Conservation (phyloP, 345 rosid species). For the Boechera stricta region DNA sequence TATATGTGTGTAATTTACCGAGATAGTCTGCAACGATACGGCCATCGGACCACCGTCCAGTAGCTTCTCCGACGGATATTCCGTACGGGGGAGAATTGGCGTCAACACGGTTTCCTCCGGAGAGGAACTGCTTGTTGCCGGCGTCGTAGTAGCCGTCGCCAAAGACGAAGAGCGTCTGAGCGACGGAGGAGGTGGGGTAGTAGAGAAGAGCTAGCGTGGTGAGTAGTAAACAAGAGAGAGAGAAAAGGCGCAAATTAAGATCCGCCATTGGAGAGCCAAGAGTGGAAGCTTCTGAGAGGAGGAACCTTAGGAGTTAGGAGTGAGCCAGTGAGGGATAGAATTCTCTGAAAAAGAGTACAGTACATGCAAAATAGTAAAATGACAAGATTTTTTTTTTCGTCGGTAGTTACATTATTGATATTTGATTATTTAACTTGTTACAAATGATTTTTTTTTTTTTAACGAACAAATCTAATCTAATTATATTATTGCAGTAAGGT, state of each 20-base stretch:
- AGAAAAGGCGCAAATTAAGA: neutral
- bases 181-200: neutral
- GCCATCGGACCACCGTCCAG: conserved; percentile 44
- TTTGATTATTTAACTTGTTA: no score
- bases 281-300: neutral
- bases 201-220: conserved; percentile 7
- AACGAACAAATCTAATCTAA: no score
- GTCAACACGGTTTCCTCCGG: neutral
- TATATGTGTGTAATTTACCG: neutral
- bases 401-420: no score
- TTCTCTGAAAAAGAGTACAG: neutral
- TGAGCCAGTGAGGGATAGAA: neutral
- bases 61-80: conserved; percentile 9
- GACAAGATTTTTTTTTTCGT: no score
- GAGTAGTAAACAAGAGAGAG: neutral
- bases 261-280: conserved; percentile 6
- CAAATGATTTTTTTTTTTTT: no score
- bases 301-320: neutral
- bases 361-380: neutral
- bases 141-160: conserved; percentile 33
- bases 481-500: no score
- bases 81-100: conserved; percentile 29
- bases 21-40: conserved; percentile 35
- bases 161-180: conserved; percentile 32
- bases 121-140: conserved; percentile 34